Base-by-base conservation (phyloP, 2,329 filamentous ascomycete species). In the Didymella pinodella region DNA sequence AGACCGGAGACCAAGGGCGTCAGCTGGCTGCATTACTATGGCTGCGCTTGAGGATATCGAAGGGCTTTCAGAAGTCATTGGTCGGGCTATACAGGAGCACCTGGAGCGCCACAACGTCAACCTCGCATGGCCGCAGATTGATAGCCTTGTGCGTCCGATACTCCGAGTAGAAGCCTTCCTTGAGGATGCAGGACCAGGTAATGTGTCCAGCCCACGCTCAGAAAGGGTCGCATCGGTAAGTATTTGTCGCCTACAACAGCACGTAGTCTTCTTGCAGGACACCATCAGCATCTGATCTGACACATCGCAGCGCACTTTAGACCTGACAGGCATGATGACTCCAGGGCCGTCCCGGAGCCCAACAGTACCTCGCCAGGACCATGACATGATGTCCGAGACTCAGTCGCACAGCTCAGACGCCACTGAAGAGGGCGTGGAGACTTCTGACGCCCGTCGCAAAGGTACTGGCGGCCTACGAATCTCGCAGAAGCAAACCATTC, bases 161-260 rank as follows among this genome's bases (percentile, higher is more conserved):
- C 59, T 75, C 11, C 68, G 73, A 5, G 50, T 75, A 18, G 73
- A 75, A 45, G 71, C 73, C 26, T 75, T 74, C 38, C 57, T 75
- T 11, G 71, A 75, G 48, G 71, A 75, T 57, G 66, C 63, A 36
- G 55, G 56, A 26, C 61, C 51, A 14, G 48, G 38, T 11, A 65
- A 53, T 48, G 38, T 32, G 31, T 43, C 47, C n/a, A 57, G 44
- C 48, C 49, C 49, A 29, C 65, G 60, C 38, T 69, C 72, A 18
- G 65, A 70, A 36, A 65, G 58, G 40, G 61, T 75, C 34, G 69
- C 69, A 32, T 74, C 72, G 61, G 71, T 73, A 62, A 38, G 71
- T 67, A 28, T 20, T 2, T 16, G 8, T 16, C 22, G 14, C 26
- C 6, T 34, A 7, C 20, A 8, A 7, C 14, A n/a, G 25, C 16